These are phyloP conservation scores for Ophiostoma sp. DNA, from an alignment of 2,329 filamentous ascomycete genomes.

Conservation along the genomic window DNA sequence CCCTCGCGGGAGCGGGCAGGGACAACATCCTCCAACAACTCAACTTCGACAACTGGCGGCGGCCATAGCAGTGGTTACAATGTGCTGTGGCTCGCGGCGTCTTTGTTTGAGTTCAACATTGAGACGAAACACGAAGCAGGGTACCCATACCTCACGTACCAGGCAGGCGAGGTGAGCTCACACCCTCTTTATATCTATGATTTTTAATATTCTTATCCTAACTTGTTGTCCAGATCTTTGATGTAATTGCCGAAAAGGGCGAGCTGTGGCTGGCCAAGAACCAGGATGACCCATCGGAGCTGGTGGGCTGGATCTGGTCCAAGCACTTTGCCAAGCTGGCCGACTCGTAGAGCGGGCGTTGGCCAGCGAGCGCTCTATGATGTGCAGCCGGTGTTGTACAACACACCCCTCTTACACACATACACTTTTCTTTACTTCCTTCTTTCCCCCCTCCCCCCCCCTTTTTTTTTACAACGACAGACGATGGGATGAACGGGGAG, in stretches of 20 bases:
- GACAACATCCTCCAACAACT: conserved; percentile 32
- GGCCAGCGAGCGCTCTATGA: neutral
- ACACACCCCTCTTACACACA: neutral
- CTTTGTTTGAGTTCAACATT: conserved; percentile 96
- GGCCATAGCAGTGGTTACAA: conserved; percentile 57
- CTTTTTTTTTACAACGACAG: neutral
- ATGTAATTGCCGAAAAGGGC: conserved; percentile 93
- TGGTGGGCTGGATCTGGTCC: conserved; percentile 98
- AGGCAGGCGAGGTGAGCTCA: conserved; percentile 73
- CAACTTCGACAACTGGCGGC: conserved; percentile 19
- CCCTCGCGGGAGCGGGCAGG: conserved; percentile 60
- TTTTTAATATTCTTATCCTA: neutral
- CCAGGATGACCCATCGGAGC: conserved; percentile 78
- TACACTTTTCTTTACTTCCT: neutral
- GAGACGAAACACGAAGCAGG: conserved; percentile 90
- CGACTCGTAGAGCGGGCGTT: conserved; percentile 41
- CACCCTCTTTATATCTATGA: neutral
- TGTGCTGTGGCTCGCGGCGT: conserved; percentile 87
- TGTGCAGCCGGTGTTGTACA: neutral
- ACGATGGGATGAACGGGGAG: neutral
- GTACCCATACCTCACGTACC: conserved; percentile 94
- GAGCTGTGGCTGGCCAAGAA: conserved; percentile 98
- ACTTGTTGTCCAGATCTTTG: conserved; percentile 63
- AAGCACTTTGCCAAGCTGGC: conserved; percentile 84
- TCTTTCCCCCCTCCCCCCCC: neutral